Evolutionary conservation across 2,329 filamentous ascomycete genomes (phyloP).

Genomic region (Gaeumannomyces sp.): DNA sequence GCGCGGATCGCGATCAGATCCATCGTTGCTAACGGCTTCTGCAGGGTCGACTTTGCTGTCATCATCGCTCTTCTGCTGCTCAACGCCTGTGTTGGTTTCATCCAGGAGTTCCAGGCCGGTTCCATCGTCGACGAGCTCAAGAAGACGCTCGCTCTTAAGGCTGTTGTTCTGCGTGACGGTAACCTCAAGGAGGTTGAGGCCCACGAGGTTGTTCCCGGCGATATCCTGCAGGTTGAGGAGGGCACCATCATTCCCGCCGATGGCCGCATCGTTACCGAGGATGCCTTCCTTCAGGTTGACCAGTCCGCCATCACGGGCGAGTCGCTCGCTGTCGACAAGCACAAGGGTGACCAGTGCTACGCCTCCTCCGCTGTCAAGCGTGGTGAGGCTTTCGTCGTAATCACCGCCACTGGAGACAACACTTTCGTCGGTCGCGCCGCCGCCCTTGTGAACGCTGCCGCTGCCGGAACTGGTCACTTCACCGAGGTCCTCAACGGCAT

Average conservation of each 20-base stretch:
- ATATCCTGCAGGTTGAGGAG: constrained; percentile 86
- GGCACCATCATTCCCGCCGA: constrained; percentile 89
- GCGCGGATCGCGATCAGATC: not conserved
- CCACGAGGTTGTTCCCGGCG: constrained; percentile 78
- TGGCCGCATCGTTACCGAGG: constrained; percentile 76
- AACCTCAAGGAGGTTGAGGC: constrained; percentile 73
- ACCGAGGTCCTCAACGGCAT: constrained; percentile 87
- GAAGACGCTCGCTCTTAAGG: constrained; percentile 72
- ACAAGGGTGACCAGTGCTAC: constrained; percentile 73
- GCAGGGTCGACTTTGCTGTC: constrained; percentile 79
- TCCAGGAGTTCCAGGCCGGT: constrained; percentile 85
- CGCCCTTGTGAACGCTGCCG: constrained; percentile 74
- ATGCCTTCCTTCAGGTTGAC: constrained; percentile 82
- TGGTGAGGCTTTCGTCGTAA: constrained; percentile 76
- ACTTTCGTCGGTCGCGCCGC: constrained; percentile 87
- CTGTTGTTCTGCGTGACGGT: constrained; percentile 78
- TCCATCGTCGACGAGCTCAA: constrained; percentile 88
- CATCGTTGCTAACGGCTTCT: not conserved
- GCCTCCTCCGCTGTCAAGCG: constrained; percentile 86
- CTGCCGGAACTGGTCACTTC: constrained; percentile 74
- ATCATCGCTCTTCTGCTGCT: constrained; percentile 70
- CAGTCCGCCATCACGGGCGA: constrained; percentile 90
- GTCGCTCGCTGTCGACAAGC: constrained; percentile 86
- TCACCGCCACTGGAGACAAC: constrained; percentile 80
- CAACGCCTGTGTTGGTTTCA: constrained; percentile 79